Evolutionary conservation across 768 basidiomycete genomes (phyloP).

Genomic region (Tubosaeta sp.): DNA sequence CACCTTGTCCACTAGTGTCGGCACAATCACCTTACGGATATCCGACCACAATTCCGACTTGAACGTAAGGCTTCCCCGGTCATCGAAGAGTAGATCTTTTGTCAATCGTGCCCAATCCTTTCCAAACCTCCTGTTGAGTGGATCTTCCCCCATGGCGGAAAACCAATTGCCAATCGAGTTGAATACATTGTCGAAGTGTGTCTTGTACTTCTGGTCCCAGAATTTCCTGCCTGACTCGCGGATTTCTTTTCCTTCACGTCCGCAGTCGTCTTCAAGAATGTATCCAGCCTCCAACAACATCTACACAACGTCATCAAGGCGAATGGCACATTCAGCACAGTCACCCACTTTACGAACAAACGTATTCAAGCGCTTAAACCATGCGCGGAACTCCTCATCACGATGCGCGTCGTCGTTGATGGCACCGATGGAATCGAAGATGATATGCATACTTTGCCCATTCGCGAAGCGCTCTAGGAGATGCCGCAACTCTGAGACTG

Average conservation of each 20-base stretch:
- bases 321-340: background rate
- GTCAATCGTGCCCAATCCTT: conserved; percentile 80
- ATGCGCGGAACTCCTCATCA: conserved; percentile 70
- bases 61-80: conserved; percentile 80
- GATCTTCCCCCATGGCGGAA: conserved; percentile 79
- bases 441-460: conserved; percentile 55
- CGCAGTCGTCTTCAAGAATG: conserved; percentile 75
- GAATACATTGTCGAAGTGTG: conserved; percentile 80
- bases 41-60: conserved; percentile 89
- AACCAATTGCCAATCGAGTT: conserved; percentile 73
- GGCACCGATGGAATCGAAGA: conserved; percentile 66
- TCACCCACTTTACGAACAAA: conserved; percentile 60
- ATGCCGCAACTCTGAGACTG: conserved; percentile 63
- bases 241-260: conserved; percentile 57
- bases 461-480: conserved; percentile 92
- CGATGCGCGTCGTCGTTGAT: conserved; percentile 70
- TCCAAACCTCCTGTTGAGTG: conserved; percentile 74
- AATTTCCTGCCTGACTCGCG: conserved; percentile 70
- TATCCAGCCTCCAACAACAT: conserved; percentile 79
- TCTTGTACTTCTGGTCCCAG: conserved; percentile 70
- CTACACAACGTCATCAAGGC: conserved; percentile 27
- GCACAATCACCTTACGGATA: conserved; percentile 77
- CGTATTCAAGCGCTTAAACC: conserved; percentile 61
- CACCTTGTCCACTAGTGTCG: conserved; percentile 71
- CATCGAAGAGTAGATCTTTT: conserved; percentile 72